Evolutionary conservation across 257 asterid species (phyloP).

Genomic region (Solanum dulcamara): DNA sequence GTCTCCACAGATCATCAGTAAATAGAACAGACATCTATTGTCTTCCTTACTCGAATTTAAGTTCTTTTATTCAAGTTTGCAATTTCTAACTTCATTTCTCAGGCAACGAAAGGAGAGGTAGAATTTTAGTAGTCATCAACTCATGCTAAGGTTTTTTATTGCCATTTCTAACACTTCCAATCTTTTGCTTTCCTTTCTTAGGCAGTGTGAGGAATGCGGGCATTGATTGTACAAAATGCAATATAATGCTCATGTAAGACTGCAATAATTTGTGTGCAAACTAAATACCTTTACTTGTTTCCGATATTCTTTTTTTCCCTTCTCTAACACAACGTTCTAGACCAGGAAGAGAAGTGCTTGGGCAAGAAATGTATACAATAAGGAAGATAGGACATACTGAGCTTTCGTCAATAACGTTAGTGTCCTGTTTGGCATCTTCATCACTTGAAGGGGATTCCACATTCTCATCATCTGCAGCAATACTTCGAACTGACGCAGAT

Average conservation of each 20-base stretch:
- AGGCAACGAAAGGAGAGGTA: not conserved
- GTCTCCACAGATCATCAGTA: not conserved
- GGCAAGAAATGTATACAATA: constrained; percentile 4
- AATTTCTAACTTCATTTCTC: not conserved
- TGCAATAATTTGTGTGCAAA: not conserved
- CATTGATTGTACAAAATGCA: not conserved
- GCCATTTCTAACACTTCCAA: not conserved
- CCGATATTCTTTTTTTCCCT: not conserved
- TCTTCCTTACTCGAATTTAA: not conserved
- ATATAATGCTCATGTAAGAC: not conserved
- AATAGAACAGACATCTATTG: not conserved
- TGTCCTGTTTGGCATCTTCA: constrained; percentile 44
- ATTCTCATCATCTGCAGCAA: constrained; percentile 69
- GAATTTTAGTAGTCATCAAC: not conserved
- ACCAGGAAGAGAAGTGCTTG: not conserved
- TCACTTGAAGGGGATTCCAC: constrained; percentile 79
- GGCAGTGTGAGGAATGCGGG: not conserved
- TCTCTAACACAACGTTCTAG: not conserved
- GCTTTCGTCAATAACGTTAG: constrained; percentile 49
- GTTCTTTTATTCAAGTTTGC: not conserved
- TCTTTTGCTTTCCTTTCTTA: not conserved
- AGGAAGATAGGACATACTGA: constrained; percentile 42
- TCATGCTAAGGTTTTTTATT: not conserved
- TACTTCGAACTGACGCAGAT: constrained; percentile 54
- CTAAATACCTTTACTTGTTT: not conserved